phyloP scores from a whole-genome alignment of 2,329 filamentous ascomycete species.

The Cryphonectria radicalis region DNA sequence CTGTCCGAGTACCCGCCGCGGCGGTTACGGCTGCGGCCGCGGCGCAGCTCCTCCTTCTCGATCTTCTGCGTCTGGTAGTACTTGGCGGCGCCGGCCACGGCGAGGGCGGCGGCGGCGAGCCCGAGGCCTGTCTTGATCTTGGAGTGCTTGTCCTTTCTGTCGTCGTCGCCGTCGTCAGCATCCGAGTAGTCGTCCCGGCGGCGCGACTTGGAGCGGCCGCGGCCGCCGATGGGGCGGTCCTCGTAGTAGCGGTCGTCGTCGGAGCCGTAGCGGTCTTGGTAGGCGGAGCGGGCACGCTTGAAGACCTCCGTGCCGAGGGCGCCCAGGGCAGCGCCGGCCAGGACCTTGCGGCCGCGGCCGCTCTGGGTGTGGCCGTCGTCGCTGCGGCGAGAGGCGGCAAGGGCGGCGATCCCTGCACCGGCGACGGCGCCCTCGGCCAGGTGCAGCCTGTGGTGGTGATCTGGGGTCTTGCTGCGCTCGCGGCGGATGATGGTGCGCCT shows the following conservation, averaged over 20 bases:
- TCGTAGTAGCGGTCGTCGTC: slow-evolving; percentile 42
- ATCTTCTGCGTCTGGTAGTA: slow-evolving; percentile 64
- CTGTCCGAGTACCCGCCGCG: slow-evolving; percentile 42
- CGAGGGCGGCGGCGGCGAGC: slow-evolving; percentile 65
- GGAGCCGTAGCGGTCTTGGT: slow-evolving; percentile 56
- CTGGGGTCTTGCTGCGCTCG: slow-evolving; percentile 54
- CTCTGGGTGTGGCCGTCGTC: slow-evolving; percentile 48
- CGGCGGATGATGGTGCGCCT: slow-evolving; percentile 53
- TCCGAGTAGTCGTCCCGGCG: slow-evolving; percentile 22
- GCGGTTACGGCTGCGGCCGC: slow-evolving; percentile 59
- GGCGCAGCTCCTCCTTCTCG: slow-evolving; percentile 61
- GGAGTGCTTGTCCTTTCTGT: slow-evolving; percentile 43
- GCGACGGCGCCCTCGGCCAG: slow-evolving; percentile 68
- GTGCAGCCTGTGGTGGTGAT: slow-evolving; percentile 60
- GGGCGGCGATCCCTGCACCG: slow-evolving; percentile 64
- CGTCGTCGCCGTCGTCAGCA: slow-evolving; percentile 14
- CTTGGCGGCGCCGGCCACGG: slow-evolving; percentile 67
- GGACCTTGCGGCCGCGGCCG: slow-evolving; percentile 60
- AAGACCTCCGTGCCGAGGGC: slow-evolving; percentile 65
- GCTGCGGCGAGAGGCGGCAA: slow-evolving; percentile 59
- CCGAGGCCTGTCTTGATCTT: slow-evolving; percentile 65
- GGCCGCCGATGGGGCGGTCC: slow-evolving; percentile 40
- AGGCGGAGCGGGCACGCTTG: slow-evolving; percentile 63
- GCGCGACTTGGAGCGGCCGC: slow-evolving; percentile 42
- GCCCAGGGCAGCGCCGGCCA: slow-evolving; percentile 65